A percentile compares a stretch with the other conserved stretches of the same genome.
Conservation (phyloP, 805 yeast species). For the Saccharomyces jurei region DNA sequence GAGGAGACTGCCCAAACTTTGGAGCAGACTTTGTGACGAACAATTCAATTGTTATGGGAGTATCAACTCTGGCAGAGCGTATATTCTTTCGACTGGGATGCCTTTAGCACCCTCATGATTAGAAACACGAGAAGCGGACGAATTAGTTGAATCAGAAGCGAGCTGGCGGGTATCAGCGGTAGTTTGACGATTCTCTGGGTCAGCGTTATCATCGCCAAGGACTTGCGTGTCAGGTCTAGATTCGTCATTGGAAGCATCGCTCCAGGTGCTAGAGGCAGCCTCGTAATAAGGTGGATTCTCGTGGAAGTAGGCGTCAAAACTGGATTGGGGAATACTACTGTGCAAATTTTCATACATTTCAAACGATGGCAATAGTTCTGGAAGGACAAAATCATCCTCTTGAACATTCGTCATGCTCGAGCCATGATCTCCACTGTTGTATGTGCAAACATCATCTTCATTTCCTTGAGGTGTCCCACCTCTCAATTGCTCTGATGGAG, state of each 20-base stretch:
- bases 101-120: background rate
- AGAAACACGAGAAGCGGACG: background rate
- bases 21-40: constrained; percentile 7
- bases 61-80: constrained; percentile 4
- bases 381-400: background rate
- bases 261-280: background rate
- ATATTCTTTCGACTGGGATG: constrained; percentile 9
- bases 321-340: constrained; percentile 7
- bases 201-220: background rate
- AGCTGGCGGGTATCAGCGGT: background rate
- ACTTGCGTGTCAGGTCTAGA: background rate
- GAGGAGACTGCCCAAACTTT: constrained; percentile 5
- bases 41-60: constrained; percentile 10
- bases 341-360: constrained; percentile 10
- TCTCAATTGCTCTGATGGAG: background rate
- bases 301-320: constrained; percentile 1
- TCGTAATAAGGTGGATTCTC: constrained; percentile 2
- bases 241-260: background rate
- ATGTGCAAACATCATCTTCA: background rate
- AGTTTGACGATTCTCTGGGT: background rate
- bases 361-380: constrained; percentile 10
- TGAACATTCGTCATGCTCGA: background rate
- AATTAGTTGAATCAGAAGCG: background rate
- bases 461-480: background rate
- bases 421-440: background rate